Percentiles rank a stretch among this genome's conserved stretches.
Conservation (phyloP, 352 stramenopile species). For the Pythium guiyangense region DNA sequence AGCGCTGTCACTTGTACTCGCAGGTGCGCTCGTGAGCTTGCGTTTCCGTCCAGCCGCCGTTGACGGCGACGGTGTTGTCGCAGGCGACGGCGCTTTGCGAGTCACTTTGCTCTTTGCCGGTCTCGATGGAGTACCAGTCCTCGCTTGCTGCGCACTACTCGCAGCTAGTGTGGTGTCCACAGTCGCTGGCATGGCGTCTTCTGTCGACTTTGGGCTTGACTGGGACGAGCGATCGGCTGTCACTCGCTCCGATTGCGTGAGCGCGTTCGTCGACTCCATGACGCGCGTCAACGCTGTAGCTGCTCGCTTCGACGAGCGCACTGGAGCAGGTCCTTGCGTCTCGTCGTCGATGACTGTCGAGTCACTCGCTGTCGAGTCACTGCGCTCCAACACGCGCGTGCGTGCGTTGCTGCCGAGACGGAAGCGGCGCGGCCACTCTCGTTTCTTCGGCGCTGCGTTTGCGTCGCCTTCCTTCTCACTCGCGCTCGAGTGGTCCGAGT, state of each 20-base stretch:
- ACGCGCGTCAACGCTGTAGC: too few species aligned
- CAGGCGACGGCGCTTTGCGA: not conserved
- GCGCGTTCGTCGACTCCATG: not conserved
- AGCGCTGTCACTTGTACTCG: not conserved
- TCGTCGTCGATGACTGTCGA: slow-evolving; percentile 1
- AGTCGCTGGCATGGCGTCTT: not conserved
- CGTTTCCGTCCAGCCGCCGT: not conserved
- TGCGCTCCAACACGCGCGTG: not conserved
- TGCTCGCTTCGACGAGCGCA: not conserved
- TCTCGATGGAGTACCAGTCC: too few species aligned
- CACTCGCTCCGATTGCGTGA: not conserved
- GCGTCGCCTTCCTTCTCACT: slow-evolving; percentile 5
- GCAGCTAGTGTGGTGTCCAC: too few species aligned
- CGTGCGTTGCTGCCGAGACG: slow-evolving; percentile 7
- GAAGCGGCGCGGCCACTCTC: slow-evolving; percentile 20
- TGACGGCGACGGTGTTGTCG: not conserved
- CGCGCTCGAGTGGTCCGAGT: slow-evolving; percentile 16
- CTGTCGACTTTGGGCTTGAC: not conserved
- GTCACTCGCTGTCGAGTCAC: slow-evolving; percentile 7
- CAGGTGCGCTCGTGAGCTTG: not conserved
- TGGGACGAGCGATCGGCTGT: not conserved
- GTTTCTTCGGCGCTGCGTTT: not conserved
- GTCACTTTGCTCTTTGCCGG: not conserved
- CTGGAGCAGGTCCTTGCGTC: not conserved
- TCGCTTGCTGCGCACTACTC: too few species aligned